phyloP scores from a whole-genome alignment of 2,329 filamentous ascomycete genomes.

The Diaporthe aspalathi region DNA sequence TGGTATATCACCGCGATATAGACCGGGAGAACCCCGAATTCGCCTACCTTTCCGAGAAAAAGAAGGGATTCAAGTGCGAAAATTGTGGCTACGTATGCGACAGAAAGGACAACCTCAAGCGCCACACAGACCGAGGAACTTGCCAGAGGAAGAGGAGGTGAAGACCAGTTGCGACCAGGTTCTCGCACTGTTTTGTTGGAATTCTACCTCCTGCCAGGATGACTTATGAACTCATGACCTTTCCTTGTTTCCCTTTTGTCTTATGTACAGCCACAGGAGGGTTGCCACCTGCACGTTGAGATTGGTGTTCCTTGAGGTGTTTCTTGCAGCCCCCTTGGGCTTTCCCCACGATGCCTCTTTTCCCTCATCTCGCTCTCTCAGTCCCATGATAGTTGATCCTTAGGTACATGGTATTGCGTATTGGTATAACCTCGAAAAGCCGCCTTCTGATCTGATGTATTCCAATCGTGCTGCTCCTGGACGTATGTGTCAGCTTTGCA shows the following conservation, averaged over 20 bases:
- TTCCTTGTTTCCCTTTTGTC: background rate
- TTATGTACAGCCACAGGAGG: background rate
- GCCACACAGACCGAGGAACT: background rate
- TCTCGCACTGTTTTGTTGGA: background rate
- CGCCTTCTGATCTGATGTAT: background rate
- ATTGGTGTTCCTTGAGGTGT: background rate
- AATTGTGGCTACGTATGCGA: background rate
- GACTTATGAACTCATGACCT: conserved; percentile 13
- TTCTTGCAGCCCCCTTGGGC: background rate
- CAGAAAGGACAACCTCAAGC: conserved; percentile 12
- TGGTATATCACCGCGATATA: background rate
- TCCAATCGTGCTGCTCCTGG: background rate
- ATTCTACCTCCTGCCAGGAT: background rate
- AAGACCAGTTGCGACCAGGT: too few relatives aligned
- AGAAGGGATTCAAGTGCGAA: background rate
- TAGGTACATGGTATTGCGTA: background rate
- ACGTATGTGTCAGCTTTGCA: background rate
- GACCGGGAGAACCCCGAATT: conserved; percentile 19
- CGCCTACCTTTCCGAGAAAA: background rate
- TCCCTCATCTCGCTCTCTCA: background rate
- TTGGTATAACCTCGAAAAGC: background rate
- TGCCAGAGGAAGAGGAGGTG: background rate
- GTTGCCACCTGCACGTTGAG: background rate
- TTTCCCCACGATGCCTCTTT: background rate
- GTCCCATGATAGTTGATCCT: background rate